Evolutionary conservation across 2,329 filamentous ascomycete genomes (phyloP), one percentile per base, ranked within the genome.

Genomic region (Septoria petroselini): DNA sequence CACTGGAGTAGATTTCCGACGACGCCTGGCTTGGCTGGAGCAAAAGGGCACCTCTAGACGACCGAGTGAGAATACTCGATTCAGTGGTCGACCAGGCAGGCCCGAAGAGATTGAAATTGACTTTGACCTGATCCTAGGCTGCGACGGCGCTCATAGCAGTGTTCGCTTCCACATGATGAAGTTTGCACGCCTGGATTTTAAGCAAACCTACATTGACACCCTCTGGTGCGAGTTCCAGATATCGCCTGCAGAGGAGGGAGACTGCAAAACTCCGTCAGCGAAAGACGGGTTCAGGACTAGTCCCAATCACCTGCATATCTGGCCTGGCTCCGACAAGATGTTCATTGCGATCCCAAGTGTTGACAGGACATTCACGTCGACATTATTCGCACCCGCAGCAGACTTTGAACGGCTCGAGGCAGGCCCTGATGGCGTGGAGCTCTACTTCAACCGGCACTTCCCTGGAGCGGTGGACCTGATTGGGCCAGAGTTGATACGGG

Each of bases 141-240:
- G 91, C 27, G 93, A 98, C 64, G 93, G 93, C 6, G 93, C 93
- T 0, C 91, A 98, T 71, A 97, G 91, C 0, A 84, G 90, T 35
- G 85, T 91, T 3, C 80, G 93, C 43, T 94, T 89, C 66, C 90
- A 97, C 65, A 75, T 98, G 71, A 98, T 98, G 91, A 97, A 97
- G 71, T 96, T 82, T 62, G 81, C 85, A 1, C 83, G 86, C 8
- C 88, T 97, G 81, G 83, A 93, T 70, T 98, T 95, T 65, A 79
- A 86, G 61, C 93, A 98, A 67, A 83, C 89, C 62, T 98, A 98
- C 68, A 93, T 98, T 65, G 91, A 97, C 69, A 93, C 91, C 0
- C 73, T 97, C 4, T 98, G 93, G 93, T 97, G 91, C 68, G 93
- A 98, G 66, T 97, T 98, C 66, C 83, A 83, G 41, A 89, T 98